Evolutionary conservation across 148 eudicot species (phyloP), one percentile per base, ranked within the genome.

Genomic region (Silene latifolia): DNA sequence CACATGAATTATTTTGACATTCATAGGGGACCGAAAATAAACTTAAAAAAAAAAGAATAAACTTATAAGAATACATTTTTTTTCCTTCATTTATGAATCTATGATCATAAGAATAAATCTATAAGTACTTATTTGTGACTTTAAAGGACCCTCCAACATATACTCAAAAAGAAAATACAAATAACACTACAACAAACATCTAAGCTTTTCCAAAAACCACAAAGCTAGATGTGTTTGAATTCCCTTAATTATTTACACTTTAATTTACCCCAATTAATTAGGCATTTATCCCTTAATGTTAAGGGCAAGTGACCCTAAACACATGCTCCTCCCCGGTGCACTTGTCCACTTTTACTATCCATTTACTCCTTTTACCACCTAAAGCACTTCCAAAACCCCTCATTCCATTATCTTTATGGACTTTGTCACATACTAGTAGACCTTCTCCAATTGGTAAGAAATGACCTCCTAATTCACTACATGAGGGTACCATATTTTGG

Each of bases 311-410:
- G 23, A 81, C 76, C 80, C 84, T 72, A 81, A 75, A 84, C 25
- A 81, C 84, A 81, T 84, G 87, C 47, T 84, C 84, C 65, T 84
- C 87, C 19, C 87, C 84, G 1, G 87, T 84, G 25, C 75, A 80
- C 39, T 78, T 76, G 65, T 84, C 87, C 56, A 84, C 82, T 62
- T 78, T 84, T 46, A 81, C 82, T 21, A 84, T 62, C 87, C 87
- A 84, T 69, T 67, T 81, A 59, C 84, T 81, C 76, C 44, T 81
- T 72, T 74, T 77, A 18, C 69, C 59, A 42, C 63, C 54, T 14
- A 48, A 61, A 25, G 59, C 73, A 60, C 24, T 76, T 27, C 68
- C 69, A 23, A 20, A 75, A 68, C 25, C 75, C 27, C 7, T 66
- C 2, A 29, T 25, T 20, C 57, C 76, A 17, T 68, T 39, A 7